These are phyloP conservation scores for Sicyos edulis DNA, from an alignment of 306 rosid genomes.

Conservation along the genomic window DNA sequence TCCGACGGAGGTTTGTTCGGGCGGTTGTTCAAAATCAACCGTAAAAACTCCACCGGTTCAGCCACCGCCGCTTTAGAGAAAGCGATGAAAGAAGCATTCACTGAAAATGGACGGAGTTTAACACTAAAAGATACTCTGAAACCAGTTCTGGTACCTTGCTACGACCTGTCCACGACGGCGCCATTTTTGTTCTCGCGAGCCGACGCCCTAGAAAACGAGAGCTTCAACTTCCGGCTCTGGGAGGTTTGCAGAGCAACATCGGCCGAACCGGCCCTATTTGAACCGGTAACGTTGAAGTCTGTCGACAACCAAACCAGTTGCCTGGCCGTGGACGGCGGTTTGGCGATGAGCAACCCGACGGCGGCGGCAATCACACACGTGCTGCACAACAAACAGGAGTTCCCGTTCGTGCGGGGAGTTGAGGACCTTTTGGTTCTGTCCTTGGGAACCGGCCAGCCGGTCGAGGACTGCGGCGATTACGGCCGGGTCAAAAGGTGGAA, in stretches of 20 bases:
- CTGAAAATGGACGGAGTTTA: constrained; percentile 39
- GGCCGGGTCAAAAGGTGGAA: constrained; percentile 69
- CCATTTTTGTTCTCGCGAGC: constrained; percentile 95
- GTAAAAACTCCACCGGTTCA: constrained; percentile 25
- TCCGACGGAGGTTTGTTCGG: constrained; percentile 35
- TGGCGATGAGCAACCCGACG: constrained; percentile 88
- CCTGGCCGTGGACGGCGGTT: constrained; percentile 78
- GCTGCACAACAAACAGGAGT: constrained; percentile 94
- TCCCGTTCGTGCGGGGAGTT: constrained; percentile 95
- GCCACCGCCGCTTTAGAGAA: constrained; percentile 57
- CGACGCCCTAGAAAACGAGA: constrained; percentile 87
- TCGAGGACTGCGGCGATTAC: constrained; percentile 55
- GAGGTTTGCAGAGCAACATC: constrained; percentile 93
- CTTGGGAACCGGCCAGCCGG: constrained; percentile 68
- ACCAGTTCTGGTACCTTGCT: constrained; percentile 88
- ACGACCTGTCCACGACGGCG: constrained; percentile 86
- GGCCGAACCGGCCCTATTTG: constrained; percentile 74
- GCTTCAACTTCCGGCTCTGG: constrained; percentile 89
- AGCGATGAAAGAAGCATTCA: constrained; percentile 65
- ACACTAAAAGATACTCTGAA: constrained; percentile 85
- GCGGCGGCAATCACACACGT: constrained; percentile 97
- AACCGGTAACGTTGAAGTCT: constrained; percentile 75
- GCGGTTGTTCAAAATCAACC: constrained; percentile 31
- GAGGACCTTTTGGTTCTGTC: constrained; percentile 90
- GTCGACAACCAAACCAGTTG: constrained; percentile 59